Percentiles rank a stretch among this genome's conserved stretches.
phyloP scores from a whole-genome alignment of 192 early-diverging fungal species.

The Haplosporangium gracile region DNA sequence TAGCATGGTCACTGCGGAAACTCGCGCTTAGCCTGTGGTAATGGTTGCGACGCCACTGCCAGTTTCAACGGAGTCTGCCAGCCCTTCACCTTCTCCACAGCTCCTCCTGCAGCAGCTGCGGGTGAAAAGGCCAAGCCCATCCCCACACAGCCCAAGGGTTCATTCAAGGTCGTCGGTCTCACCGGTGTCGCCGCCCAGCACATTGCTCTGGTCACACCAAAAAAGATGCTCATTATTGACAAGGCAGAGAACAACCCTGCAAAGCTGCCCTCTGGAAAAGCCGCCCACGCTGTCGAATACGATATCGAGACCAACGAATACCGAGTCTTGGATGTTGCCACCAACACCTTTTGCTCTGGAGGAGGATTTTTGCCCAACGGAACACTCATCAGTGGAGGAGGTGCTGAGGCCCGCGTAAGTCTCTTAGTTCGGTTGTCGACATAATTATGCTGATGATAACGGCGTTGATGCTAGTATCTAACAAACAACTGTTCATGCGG shows the following conservation, averaged over 20 bases:
- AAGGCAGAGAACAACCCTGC: conserved; percentile 68
- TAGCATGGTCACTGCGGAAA: conserved; percentile 54
- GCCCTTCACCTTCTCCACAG: conserved; percentile 3
- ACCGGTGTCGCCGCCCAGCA: conserved; percentile 69
- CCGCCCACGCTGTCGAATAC: conserved; percentile 62
- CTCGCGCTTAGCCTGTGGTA: conserved; percentile 32
- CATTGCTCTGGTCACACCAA: conserved; percentile 59
- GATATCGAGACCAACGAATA: conserved; percentile 61
- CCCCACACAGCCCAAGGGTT: conserved; percentile 35
- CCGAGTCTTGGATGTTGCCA: conserved; percentile 59
- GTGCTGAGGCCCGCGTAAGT: conserved; percentile 50
- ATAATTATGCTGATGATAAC: not conserved
- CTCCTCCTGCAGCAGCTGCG: not conserved
- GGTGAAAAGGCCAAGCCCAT: conserved; percentile 11
- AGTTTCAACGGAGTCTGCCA: conserved; percentile 40
- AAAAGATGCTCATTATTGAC: conserved; percentile 64
- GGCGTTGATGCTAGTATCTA: not conserved
- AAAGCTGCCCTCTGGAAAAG: conserved; percentile 56
- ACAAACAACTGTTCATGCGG: not conserved
- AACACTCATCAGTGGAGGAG: conserved; percentile 67
- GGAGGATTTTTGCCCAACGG: conserved; percentile 69
- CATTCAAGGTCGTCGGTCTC: conserved; percentile 48
- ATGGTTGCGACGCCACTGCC: conserved; percentile 31
- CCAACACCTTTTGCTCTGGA: conserved; percentile 71
- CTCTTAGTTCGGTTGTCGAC: not conserved